Conservation (phyloP, 2,329 filamentous ascomycete species). For the Magnaporthiopsis rhizophila region DNA sequence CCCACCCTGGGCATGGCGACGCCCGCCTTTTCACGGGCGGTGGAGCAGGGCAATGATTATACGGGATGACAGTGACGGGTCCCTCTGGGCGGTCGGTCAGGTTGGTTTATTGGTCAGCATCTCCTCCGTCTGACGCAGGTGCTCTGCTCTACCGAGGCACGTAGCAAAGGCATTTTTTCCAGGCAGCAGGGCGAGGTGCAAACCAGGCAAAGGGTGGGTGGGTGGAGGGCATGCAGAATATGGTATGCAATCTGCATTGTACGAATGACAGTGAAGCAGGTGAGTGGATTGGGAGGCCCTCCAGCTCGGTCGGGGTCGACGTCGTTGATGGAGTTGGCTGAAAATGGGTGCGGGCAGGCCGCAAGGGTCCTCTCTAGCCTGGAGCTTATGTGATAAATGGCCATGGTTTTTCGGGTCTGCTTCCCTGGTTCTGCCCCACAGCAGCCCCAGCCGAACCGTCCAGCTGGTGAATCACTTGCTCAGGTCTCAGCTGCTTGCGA, state of each 20-base stretch:
- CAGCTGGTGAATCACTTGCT: neutral
- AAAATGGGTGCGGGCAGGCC: no score
- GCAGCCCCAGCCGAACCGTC: neutral
- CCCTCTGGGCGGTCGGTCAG: no score
- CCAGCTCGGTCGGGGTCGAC: no score
- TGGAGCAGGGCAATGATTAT: neutral
- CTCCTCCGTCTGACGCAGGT: neutral
- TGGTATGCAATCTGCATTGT: neutral
- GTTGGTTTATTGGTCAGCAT: neutral
- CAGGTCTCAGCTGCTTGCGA: no score
- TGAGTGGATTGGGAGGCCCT: no score
- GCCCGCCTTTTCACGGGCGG: no score
- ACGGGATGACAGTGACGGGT: neutral
- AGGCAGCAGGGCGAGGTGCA: neutral
- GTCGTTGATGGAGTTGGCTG: no score
- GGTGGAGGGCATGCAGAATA: neutral
- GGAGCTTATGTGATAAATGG: neutral
- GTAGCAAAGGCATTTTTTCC: no score
- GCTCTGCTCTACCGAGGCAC: no score
- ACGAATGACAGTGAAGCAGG: no score
- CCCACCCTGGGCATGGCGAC: neutral
- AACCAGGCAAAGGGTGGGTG: no score
- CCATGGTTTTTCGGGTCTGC: neutral
- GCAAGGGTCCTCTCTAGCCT: no score
- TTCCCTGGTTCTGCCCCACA: neutral